Evolutionary conservation across 495 filamentous ascomycete species (phyloP), one percentile per base, ranked within the genome.

Genomic region (Penicillium daleae): DNA sequence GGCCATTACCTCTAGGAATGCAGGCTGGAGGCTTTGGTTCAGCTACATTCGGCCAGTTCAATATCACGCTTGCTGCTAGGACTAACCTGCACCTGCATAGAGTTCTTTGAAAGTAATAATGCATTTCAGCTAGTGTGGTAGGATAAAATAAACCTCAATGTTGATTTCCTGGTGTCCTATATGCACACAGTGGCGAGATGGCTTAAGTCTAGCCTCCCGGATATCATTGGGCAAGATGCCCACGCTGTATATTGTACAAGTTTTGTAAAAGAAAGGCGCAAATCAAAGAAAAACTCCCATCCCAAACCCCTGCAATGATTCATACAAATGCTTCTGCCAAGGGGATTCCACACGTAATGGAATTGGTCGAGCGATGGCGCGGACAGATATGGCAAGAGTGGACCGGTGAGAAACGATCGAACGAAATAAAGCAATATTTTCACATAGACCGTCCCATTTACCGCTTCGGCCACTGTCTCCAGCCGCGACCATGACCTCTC

Each of bases 391-490:
- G 33, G 61, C 40, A 60, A 33, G 33, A 59, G 53, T 50, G 46
- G 63, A 55, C 32, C 49, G 56, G 40, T 40, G 33, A 59, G 57
- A 54, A 58, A 51, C 22, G 24, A 44, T 19, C 46, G 48, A 37
- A 65, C 59, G 52, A 53, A 60, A 64, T 62, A 53, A 27, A 66
- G 65, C 63, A 62, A 54, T 52, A 63, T 63, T 52, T 48, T 55
- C 50, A 56, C 21, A 42, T 32, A 21, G 57, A 22, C 7, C 42
- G 29, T 32, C 52, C 27, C 22, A 21, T 71, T 76, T 71, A 79
- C 72, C 78, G 70, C 73, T 74, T 92, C 68, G 95, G 95, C 85
- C 86, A 99, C 74, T 92, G 91, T 78, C 88, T 92, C 95, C 93
- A 97, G 55, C 90, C 91, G 75, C 87, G 82, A 68, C 90, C 92